Base-by-base conservation (phyloP, 345 rosid genomes). In the Iberis pinnata region DNA sequence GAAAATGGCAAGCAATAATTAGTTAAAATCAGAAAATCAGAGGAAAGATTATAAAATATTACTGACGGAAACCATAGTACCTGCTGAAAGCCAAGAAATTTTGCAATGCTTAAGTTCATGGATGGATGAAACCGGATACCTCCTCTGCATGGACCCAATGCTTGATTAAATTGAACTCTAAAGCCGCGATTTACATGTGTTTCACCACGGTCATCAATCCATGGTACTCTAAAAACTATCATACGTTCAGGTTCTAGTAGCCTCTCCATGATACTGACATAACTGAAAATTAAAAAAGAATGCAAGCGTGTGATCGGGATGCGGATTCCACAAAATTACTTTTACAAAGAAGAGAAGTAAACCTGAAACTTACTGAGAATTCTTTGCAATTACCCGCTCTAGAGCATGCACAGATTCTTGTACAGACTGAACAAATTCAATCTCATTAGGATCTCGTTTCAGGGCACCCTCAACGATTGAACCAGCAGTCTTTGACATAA, bases 401-500 rank as follows among this genome's bases (percentile, higher is more conserved):
- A 92, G 74, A 69, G 94, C 97, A 75, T 85, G 99, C 65, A 88
- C 86, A 57, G 72, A 79, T 80, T 92, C 99, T 75, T 92, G 99
- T 46, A 92, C 88, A 24, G 85, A 80, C 70, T 92, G 99, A 56
- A 85, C 70, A 76, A 88, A 92, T 61, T 92, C 99, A 51, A 71
- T 67, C 81, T 92, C 99, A 68, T 92, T 79, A 47, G 98, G 97
- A 70, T 92, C 99, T 77, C 95, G 81, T 74, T 78, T 88, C 52
- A 88, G 69, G 19, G 81, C 89, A 53, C 87, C 81, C 69, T 92
- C 94, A 62, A 92, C 72, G 47, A 92, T 92, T 51, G 99, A 85
- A 63, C 99, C 99, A 76, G 99, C 99, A 25, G 88, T 83, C 77
- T 88, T 92, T 18, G 99, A 92, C 99, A 92, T 92, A 59, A 92